These are phyloP conservation scores for Castanospermum australe DNA, from an alignment of 306 rosid genomes.

Conservation along the genomic window DNA sequence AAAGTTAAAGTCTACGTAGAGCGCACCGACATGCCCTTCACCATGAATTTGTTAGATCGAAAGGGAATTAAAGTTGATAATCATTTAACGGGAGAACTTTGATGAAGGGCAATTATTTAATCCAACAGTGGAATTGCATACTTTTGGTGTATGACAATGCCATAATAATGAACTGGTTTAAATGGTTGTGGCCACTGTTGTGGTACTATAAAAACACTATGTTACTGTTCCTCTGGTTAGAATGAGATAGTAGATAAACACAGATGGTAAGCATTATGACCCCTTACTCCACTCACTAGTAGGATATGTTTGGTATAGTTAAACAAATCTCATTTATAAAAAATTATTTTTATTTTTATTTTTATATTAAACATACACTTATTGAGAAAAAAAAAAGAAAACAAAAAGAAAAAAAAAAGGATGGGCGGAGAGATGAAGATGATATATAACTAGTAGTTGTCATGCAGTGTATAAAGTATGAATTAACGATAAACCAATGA, in stretches of 20 bases:
- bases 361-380: no score
- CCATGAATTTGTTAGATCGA: not conserved
- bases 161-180: not conserved
- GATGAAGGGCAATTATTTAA: constrained; percentile 21
- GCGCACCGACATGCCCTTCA: constrained; percentile 48
- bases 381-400: no score
- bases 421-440: no score
- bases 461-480: not conserved
- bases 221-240: not conserved
- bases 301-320: no score
- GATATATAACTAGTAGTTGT: not conserved
- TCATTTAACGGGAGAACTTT: constrained; percentile 13
- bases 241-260: not conserved
- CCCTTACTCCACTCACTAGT: no score
- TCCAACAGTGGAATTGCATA: constrained; percentile 46
- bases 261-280: no score
- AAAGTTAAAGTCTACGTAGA: constrained; percentile 20
- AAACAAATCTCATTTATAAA: no score
- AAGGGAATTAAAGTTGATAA: not conserved
- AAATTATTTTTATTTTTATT: no score
- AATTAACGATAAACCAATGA: not conserved
- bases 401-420: no score
- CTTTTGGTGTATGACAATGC: constrained; percentile 24
- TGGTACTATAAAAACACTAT: not conserved
- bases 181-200: not conserved